These are phyloP conservation scores for Pleurozium schreberi DNA, from an alignment of 225 moss, liverwort and hornwort species.

Conservation along the genomic window DNA sequence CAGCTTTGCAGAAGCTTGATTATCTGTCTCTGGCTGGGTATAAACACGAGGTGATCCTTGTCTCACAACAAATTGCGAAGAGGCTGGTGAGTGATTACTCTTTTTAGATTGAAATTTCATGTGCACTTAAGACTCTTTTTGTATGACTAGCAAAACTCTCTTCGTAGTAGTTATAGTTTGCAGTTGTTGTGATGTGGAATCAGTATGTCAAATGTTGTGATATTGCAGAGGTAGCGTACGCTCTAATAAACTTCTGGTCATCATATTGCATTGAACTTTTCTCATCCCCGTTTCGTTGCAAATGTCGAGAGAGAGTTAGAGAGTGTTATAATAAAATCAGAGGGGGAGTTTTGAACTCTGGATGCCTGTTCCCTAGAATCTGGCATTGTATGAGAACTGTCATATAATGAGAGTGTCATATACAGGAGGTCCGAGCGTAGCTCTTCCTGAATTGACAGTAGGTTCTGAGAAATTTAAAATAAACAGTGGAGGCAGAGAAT, in stretches of 20 bases:
- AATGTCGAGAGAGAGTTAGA: neutral
- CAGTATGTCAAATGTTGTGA: neutral
- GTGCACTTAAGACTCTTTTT: neutral
- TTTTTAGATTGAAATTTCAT: neutral
- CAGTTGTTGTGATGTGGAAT: neutral
- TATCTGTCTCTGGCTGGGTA: conserved; percentile 74
- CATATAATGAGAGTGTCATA: neutral
- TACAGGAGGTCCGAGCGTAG: neutral
- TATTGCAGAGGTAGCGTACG: neutral
- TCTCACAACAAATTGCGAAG: conserved; percentile 58
- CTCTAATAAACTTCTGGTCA: neutral
- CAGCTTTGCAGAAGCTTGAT: conserved; percentile 75
- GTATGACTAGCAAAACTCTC: neutral
- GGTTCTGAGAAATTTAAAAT: neutral
- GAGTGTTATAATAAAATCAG: neutral
- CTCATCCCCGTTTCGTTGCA: neutral
- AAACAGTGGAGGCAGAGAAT: neutral
- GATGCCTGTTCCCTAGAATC: neutral
- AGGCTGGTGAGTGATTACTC: conserved; percentile 50
- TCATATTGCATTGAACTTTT: neutral
- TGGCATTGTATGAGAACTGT: neutral
- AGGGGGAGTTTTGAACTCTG: neutral
- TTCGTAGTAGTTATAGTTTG: neutral
- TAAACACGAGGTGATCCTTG: conserved; percentile 70
- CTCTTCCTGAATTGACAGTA: neutral